Percentiles rank a stretch among this genome's conserved stretches.
These are phyloP conservation scores for Cicer cuneatum DNA, from an alignment of 306 rosid genomes.

Conservation along the genomic window DNA sequence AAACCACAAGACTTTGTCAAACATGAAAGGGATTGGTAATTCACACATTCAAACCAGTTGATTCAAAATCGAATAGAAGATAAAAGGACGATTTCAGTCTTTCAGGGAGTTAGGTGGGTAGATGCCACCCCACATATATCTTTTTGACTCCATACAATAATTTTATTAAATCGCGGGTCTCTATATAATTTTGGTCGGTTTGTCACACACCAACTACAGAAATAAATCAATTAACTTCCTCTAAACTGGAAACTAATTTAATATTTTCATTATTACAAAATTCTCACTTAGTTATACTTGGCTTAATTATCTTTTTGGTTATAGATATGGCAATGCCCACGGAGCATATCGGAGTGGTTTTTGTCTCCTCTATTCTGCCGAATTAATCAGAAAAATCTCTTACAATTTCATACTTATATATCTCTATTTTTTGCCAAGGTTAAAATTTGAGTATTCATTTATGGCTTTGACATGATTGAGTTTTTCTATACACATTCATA, in stretches of 20 bases:
- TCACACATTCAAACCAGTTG: conserved; percentile 24
- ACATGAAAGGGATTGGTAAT: conserved; percentile 38
- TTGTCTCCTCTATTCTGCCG: no score
- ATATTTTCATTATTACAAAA: background rate
- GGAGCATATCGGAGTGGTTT: no score
- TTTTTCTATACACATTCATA: no score
- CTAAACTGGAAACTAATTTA: background rate
- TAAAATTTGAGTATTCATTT: no score
- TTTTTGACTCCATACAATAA: background rate
- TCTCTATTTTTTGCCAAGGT: no score
- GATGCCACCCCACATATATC: conserved; percentile 33
- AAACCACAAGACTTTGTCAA: conserved; percentile 36
- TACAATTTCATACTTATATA: no score
- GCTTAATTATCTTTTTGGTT: no score
- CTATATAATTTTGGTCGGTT: conserved; percentile 8
- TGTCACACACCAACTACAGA: conserved; percentile 25
- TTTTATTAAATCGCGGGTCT: conserved; percentile 39
- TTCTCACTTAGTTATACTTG: background rate
- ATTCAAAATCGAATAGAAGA: conserved; percentile 3
- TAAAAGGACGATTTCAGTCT: background rate
- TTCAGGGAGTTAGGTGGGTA: conserved; percentile 47
- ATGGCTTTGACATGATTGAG: no score
- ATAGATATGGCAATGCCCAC: no score
- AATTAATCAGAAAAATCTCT: no score
- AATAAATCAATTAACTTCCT: background rate